Conservation (phyloP, 202 grass and related monocot species). For the Tripidium arundinaceum region DNA sequence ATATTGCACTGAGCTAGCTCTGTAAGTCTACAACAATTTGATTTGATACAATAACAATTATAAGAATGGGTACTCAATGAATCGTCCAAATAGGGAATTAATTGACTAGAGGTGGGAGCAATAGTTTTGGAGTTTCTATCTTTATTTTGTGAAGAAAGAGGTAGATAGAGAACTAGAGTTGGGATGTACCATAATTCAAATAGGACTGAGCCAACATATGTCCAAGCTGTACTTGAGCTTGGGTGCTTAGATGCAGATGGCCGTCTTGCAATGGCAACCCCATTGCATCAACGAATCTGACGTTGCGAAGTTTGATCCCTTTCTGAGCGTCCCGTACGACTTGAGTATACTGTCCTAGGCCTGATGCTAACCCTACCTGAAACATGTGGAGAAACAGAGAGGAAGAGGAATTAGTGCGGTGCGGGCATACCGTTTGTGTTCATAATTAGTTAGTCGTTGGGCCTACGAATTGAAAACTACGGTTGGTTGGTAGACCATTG, state of each 20-base stretch:
- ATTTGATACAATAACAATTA: background rate
- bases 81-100: background rate
- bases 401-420: no score
- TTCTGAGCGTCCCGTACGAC: conserved; percentile 67
- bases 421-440: no score
- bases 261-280: conserved; percentile 62
- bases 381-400: background rate
- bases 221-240: conserved; percentile 78
- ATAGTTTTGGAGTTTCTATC: background rate
- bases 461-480: no score
- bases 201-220: conserved; percentile 84
- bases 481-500: no score
- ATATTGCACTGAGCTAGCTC: background rate
- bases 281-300: conserved; percentile 68
- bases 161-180: conserved; percentile 25
- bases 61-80: conserved; percentile 1
- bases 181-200: conserved; percentile 65
- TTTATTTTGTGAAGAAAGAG: background rate
- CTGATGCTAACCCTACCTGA: conserved; percentile 80
- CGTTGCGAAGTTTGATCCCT: conserved; percentile 58
- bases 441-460: no score
- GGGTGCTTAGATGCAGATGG: conserved; percentile 76
- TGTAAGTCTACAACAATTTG: conserved; percentile 1
- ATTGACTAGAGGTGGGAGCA: background rate
- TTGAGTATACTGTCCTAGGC: conserved; percentile 59